These are phyloP conservation scores for Ophiocordyceps robertsii DNA, from an alignment of 2,329 filamentous ascomycete genomes.

Conservation along the genomic window DNA sequence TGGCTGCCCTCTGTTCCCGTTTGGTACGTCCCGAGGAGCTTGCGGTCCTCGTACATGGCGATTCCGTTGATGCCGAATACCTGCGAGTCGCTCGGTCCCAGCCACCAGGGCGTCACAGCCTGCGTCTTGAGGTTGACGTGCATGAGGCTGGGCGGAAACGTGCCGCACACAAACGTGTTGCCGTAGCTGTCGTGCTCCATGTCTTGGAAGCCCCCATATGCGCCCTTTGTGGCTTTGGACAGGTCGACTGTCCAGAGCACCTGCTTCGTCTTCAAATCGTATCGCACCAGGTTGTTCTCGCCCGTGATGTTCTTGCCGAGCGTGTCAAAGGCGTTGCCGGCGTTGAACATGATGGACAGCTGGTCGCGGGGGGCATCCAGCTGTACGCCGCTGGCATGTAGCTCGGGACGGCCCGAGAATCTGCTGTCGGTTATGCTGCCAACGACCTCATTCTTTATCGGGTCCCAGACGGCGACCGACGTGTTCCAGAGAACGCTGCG, in stretches of 20 bases:
- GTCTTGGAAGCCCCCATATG: slow-evolving; percentile 25
- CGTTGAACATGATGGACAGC: slow-evolving; percentile 18
- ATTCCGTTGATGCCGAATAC: slow-evolving; percentile 2
- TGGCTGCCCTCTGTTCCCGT: slow-evolving; percentile 11
- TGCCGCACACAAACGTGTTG: slow-evolving; percentile 23
- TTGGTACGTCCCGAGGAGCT: slow-evolving; percentile 18
- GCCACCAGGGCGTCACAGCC: slow-evolving; percentile 12
- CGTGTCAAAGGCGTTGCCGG: slow-evolving; percentile 16
- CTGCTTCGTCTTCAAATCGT: slow-evolving; percentile 10
- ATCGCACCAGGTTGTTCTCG: slow-evolving; percentile 22
- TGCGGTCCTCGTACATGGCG: slow-evolving; percentile 2
- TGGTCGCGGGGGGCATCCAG: slow-evolving; percentile 14
- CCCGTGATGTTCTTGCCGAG: slow-evolving; percentile 17
- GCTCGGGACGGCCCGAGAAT: slow-evolving; percentile 10
- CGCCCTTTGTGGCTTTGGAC: slow-evolving; percentile 10
- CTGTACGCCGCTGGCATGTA: slow-evolving; percentile 16
- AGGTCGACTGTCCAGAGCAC: slow-evolving; percentile 22
- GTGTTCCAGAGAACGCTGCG: background rate
- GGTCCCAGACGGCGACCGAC: background rate
- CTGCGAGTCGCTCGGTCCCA: slow-evolving; percentile 2
- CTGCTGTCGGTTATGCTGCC: slow-evolving; percentile 12
- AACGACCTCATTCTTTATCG: slow-evolving; percentile 9
- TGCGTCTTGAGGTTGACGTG: slow-evolving; percentile 16
- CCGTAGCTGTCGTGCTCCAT: slow-evolving; percentile 20
- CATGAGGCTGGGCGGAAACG: slow-evolving; percentile 21